Base-by-base conservation (phyloP, 495 filamentous ascomycete genomes). In the Amphirosellinia nigrospora region DNA sequence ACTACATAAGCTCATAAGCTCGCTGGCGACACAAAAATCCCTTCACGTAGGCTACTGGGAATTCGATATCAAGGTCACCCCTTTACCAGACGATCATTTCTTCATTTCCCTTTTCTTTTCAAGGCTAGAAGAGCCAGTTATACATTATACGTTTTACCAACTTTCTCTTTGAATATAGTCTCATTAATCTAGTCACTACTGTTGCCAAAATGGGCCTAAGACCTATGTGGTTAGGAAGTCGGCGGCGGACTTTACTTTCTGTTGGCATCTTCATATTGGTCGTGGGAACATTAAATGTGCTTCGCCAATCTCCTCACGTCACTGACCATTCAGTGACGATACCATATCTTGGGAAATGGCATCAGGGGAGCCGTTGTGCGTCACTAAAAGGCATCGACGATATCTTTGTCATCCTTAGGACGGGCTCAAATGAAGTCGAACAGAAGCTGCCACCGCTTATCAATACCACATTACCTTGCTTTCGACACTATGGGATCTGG, bases 401-500 rank as follows among this genome's bases (percentile, higher is more conserved):
- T 46, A 32, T 67, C 64, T 67, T 67, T 26, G 64, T 67, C 21
- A 67, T 67, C 19, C 7, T 67, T 11, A 67, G 64, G 64, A 67
- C 64, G 3, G 64, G 64, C 21, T 45, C 64, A 13, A 67, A 67
- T 36, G 64, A 67, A 58, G 52, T 67, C 16, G 4, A 46, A 19
- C 21, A 67, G 50, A 67, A 67, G 39, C 23, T 67, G 26, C 64
- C 64, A 38, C 64, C 64, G 5, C 52, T 67, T 67, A 4, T 67
- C 2, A 56, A 67, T 59, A 67, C 64, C 8, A 67, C 50, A 3
- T 36, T 67, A 34, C 50, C 64, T 15, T 67, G 64, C n/a, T 26
- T 56, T 5, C n/a, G 4, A 21, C 64, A 67, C 9, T 67, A 67
- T 46, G 64, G 64, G 16, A 67, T 67, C 26, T 67, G 64, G 64